A percentile compares a stretch with the other conserved stretches of the same genome.
Conservation (phyloP, 192 early-diverging fungal genomes). For the Gigaspora rosea region DNA sequence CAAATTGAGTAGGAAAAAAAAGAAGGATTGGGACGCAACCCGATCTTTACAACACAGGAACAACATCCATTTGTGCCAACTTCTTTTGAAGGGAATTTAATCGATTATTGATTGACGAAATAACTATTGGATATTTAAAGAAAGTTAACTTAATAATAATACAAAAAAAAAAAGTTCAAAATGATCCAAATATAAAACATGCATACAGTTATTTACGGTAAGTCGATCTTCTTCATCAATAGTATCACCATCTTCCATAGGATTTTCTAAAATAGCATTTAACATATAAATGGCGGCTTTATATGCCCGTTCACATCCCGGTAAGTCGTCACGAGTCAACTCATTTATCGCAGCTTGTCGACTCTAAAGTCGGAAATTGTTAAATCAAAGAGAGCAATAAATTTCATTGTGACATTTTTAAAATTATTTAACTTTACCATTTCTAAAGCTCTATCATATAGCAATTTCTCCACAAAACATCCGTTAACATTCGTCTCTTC, state of each 20-base stretch:
- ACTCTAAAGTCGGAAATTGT: constrained; percentile 41
- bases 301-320: constrained; percentile 73
- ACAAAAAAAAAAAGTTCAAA: background rate
- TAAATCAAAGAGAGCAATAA: background rate
- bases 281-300: constrained; percentile 77
- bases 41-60: too few species aligned
- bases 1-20: too few species aligned
- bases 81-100: constrained; percentile 30
- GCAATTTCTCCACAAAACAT: constrained; percentile 63
- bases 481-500: constrained; percentile 47
- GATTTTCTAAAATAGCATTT: constrained; percentile 64
- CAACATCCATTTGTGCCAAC: too few species aligned
- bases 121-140: background rate
- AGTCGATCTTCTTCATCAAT: constrained; percentile 58
- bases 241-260: constrained; percentile 39
- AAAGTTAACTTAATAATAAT: background rate
- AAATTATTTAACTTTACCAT: constrained; percentile 45
- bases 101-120: constrained; percentile 22
- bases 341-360: constrained; percentile 65
- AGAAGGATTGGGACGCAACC: too few species aligned
- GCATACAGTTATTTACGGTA: constrained; percentile 56
- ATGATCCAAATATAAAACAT: background rate
- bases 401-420: background rate
- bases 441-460: constrained; percentile 75
- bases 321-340: constrained; percentile 60